Conservation (phyloP, 2,329 filamentous ascomycete genomes). For the Didymosphaeria variabile region DNA sequence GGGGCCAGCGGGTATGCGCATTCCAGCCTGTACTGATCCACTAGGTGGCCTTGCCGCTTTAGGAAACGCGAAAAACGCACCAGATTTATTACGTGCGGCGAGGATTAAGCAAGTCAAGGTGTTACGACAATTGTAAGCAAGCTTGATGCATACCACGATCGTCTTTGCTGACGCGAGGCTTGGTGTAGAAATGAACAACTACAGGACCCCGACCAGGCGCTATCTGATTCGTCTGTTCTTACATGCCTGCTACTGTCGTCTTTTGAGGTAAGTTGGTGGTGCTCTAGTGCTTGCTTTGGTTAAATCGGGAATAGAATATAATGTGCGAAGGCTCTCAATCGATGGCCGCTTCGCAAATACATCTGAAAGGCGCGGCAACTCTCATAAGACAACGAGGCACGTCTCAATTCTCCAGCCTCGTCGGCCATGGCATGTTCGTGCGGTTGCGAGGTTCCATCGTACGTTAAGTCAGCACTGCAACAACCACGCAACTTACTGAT, state of each 20-base stretch:
- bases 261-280: slow-evolving; percentile 22
- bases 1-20: no score
- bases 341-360: slow-evolving; percentile 19
- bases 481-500: neutral
- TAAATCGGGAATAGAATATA: slow-evolving; percentile 22
- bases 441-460: slow-evolving; percentile 24
- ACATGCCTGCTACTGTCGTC: slow-evolving; percentile 25
- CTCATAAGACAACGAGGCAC: slow-evolving; percentile 22
- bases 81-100: slow-evolving; percentile 22
- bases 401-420: slow-evolving; percentile 14
- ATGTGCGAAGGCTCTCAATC: slow-evolving; percentile 21
- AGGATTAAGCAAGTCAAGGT: slow-evolving; percentile 25
- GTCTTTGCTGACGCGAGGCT: neutral
- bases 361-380: slow-evolving; percentile 27
- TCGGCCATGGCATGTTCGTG: slow-evolving; percentile 22
- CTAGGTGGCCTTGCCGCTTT: slow-evolving; percentile 25
- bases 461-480: neutral
- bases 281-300: neutral
- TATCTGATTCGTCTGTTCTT: slow-evolving; percentile 26
- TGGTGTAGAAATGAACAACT: slow-evolving; percentile 18
- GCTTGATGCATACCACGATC: neutral
- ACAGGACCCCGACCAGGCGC: slow-evolving; percentile 21
- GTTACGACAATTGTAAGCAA: slow-evolving; percentile 19
- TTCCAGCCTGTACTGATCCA: neutral
- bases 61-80: slow-evolving; percentile 20